Evolutionary conservation across 2,329 filamentous ascomycete species (phyloP).

Genomic region (Chrysosporium queenslandicum): DNA sequence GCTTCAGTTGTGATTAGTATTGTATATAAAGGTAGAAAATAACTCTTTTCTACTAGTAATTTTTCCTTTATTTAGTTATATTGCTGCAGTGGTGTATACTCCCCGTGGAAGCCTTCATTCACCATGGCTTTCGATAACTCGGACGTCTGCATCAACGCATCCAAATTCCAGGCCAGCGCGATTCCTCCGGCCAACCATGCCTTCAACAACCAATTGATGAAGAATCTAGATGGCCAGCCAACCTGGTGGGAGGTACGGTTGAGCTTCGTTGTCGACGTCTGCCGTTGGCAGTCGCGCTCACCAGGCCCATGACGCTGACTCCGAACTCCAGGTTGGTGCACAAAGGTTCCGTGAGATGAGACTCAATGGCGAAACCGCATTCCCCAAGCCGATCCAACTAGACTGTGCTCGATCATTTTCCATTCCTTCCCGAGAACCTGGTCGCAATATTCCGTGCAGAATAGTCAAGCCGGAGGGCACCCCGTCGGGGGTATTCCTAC

Average conservation of each 20-base stretch:
- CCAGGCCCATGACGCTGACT: background rate
- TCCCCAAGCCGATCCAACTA: slow-evolving; percentile 41
- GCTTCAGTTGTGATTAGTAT: too few relatives aligned
- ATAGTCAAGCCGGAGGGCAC: slow-evolving; percentile 41
- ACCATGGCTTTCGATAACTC: slow-evolving; percentile 5
- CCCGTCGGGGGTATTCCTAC: slow-evolving; percentile 40
- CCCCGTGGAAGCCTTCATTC: background rate
- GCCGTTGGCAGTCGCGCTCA: too few relatives aligned
- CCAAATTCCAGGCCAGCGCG: slow-evolving; percentile 7
- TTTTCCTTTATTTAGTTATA: too few relatives aligned
- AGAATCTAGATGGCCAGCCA: background rate
- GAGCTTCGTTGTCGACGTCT: background rate
- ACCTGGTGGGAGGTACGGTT: slow-evolving; percentile 9
- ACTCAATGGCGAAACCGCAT: slow-evolving; percentile 43
- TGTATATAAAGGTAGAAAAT: too few relatives aligned
- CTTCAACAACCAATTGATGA: slow-evolving; percentile 2
- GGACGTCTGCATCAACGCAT: slow-evolving; percentile 5
- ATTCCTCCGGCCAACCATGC: background rate
- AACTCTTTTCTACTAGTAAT: too few relatives aligned
- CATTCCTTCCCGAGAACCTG: slow-evolving; percentile 45
- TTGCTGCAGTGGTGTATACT: too few relatives aligned
- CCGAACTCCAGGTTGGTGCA: slow-evolving; percentile 31
- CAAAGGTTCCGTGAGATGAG: slow-evolving; percentile 46
- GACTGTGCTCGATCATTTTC: slow-evolving; percentile 38
- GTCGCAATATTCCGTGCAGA: slow-evolving; percentile 44